These are phyloP conservation scores for Teratosphaeria nubilosa DNA, from an alignment of 2,329 filamentous ascomycete species.

Conservation along the genomic window DNA sequence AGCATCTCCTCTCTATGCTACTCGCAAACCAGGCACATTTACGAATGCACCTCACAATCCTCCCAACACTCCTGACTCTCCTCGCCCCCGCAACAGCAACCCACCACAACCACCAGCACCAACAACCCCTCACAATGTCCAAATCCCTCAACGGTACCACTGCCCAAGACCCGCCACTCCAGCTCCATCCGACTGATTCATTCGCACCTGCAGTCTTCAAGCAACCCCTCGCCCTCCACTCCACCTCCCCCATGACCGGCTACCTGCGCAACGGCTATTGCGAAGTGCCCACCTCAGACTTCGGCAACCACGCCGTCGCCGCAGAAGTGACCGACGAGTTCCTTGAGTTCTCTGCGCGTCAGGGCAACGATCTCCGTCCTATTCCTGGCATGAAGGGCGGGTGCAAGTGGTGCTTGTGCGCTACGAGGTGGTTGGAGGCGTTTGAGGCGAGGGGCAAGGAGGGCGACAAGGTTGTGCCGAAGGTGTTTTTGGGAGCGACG, in stretches of 20 bases:
- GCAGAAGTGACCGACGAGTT: constrained; percentile 49
- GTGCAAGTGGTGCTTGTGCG: constrained; percentile 54
- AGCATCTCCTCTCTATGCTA: not conserved
- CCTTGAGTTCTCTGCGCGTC: constrained; percentile 49
- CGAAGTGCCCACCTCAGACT: constrained; percentile 43
- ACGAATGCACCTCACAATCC: not conserved
- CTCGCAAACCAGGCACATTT: not conserved
- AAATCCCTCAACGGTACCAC: constrained; percentile 25
- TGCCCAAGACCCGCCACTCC: not conserved
- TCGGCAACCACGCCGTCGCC: constrained; percentile 53
- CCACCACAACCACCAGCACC: constrained; percentile 7
- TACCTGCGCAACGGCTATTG: constrained; percentile 55
- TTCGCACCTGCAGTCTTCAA: constrained; percentile 38
- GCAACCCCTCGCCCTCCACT: constrained; percentile 49
- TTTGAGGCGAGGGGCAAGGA: constrained; percentile 43
- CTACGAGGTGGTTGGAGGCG: constrained; percentile 48
- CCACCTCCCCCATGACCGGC: constrained; percentile 48
- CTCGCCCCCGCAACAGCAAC: not conserved
- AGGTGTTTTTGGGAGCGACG: constrained; percentile 42
- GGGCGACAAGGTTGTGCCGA: constrained; percentile 37
- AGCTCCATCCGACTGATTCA: not conserved
- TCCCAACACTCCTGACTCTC: not conserved
- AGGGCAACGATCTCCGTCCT: constrained; percentile 48
- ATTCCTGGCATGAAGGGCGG: constrained; percentile 45
- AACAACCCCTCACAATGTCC: constrained; percentile 18